Evolutionary conservation across 2,329 filamentous ascomycete species (phyloP), one percentile per base, ranked within the genome.

Genomic region (Zasmidium angulare): DNA sequence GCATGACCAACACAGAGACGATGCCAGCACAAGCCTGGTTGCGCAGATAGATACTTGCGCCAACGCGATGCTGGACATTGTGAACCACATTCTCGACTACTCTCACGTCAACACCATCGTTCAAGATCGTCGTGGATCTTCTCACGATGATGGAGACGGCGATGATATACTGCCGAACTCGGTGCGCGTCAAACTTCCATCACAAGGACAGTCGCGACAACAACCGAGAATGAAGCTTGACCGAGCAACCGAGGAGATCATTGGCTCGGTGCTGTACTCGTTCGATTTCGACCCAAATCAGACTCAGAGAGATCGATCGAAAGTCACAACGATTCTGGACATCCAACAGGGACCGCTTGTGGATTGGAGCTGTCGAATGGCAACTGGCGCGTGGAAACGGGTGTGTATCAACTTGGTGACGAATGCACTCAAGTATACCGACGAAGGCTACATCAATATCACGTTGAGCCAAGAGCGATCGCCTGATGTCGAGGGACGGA

Each of bases 1-100:
- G 2, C 72, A 77, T 2, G 78, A 79, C 2, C 29, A 36, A 14
- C 14, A 7, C 7, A 7, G 7, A 7, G 7, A 7, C 7, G 29
- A 7, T 7, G 29, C 29, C 29, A 36, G 14, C 29, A n/a, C n/a
- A n/a, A 36, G 14, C 7, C 29, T 36, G 29, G 14, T 36, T 7
- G 7, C 29, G 7, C 29, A 36, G 29, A 36, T 36, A 7, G 29
- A 36, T 7, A 36, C 14, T 14, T 36, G 29, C 14, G 29, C 7
- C 14, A 36, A 36, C 7, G 14, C 29, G 14, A 7, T 36, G 29
- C 14, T 36, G 29, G 29, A 36, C 29, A 14, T 36, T 36, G 29
- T 36, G 7, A 14, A 36, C 7, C 29, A 36, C 14, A 7, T 36
- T 7, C 29, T 36, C 29, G 29, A 36, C 29, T 36, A 7, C 29